Evolutionary conservation across 2,329 filamentous ascomycete species (phyloP), one percentile per base, ranked within the genome.

Genomic region (Colletotrichum salicis): DNA sequence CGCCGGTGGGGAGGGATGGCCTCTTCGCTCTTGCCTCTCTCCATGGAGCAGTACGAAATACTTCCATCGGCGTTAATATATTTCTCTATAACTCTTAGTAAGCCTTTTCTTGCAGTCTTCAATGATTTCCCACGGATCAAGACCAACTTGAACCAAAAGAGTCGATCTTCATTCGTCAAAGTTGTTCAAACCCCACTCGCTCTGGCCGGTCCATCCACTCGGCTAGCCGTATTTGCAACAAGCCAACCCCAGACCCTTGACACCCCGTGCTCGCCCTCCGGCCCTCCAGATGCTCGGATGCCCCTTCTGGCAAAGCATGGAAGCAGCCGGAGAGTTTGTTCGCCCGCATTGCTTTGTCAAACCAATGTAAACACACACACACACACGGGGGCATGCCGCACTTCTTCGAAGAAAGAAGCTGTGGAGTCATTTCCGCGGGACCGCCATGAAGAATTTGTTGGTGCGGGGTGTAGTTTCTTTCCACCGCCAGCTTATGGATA

Each of bases 271-370:
- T 29, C 27, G 27, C 27, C 27, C 27, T 29, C 27, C 27, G 5
- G 27, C 27, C 27, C 19, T 55, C 58, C n/a, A 54, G 29, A 24
- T 22, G 55, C 31, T 56, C 54, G 22, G 37, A 24, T 22, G 59
- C 31, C 48, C 54, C 37, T 69, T 71, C 52, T 69, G 65, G 65
- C 48, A 69, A 64, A 55, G 65, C 35, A 64, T 71, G 69, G 59
- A 69, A 69, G 59, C 65, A 69, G 35, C 64, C 65, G 69, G 65
- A 71, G 45, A 64, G 69, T 71, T 56, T 64, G 64, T 60, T 69
- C 45, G 65, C 15, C 69, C 64, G 69, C 35, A 56, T 64, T 64
- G 65, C 54, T 69, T 71, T 69, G 69, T 69, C 59, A 69, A 55
- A 7, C 24, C 13, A 31, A 51, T 51, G 24, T 41, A 64, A 63